Evolutionary conservation across 139 green algal genomes (phyloP), one percentile per base, ranked within the genome.

Genomic region (Picochlorum sp.): DNA sequence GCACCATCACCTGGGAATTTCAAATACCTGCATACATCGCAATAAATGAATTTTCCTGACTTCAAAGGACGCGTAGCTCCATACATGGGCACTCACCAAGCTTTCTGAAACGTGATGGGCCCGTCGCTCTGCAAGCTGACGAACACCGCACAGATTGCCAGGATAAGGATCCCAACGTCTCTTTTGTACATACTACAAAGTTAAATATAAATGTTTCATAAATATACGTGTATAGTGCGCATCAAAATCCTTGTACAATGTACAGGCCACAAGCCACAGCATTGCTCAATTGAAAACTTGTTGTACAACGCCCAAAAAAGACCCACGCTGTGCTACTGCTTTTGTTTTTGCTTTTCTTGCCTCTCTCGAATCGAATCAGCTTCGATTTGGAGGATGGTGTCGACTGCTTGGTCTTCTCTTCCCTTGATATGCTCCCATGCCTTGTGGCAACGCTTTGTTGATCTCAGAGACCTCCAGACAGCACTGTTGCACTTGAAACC

Each of bases 401-500:
- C 41, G 51, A 75, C 45, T 10, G 69, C 69, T 66, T 75, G 44
- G n/a, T 28, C 41, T 55, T 75, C 69, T 10, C 69, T 52, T 3
- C 69, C 69, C 2, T 16, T 38, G 11, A 75, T 56, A 45, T 71
- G 69, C 62, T 70, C 16, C 69, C 69, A 75, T 28, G 62, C 63
- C 49, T 59, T 44, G 58, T 78, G 55, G 45, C 52, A 63, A 18
- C 62, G 45, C 15, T 73, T 70, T 67, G 86, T 71, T 63, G 51
- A 73, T 18, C 85, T 74, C 72, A 90, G 76, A 7, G 86, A 82
- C 3, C 70, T 66, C 89, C 88, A 96, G 28, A 97, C 90, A 9
- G 86, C 88, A 61, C 77, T 89, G 84, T 97, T 97, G 85, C 86
- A 95, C 83, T 97, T 97, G 81, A 97, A 96, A 58, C 90, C 90